Evolutionary conservation across 2,329 filamentous ascomycete genomes (phyloP).

Genomic region (Aureobasidium leucospermi): DNA sequence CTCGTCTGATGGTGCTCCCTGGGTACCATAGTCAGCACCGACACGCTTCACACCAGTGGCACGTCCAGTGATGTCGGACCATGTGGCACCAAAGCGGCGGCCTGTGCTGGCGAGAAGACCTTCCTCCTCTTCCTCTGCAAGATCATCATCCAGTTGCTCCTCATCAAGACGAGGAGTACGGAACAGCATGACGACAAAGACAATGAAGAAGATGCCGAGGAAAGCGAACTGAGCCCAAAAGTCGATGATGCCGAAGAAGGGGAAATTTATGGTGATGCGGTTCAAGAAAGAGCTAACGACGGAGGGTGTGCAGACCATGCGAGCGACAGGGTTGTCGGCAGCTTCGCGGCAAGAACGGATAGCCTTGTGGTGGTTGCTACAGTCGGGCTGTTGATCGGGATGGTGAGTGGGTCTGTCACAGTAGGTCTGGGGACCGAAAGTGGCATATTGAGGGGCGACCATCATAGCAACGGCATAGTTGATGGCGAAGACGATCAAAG

Average conservation of each 20-base stretch:
- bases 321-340: constrained; percentile 61
- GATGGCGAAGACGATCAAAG: constrained; percentile 79
- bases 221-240: constrained; percentile 98
- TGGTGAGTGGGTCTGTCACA: constrained; percentile 64
- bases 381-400: constrained; percentile 65
- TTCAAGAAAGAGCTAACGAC: constrained; percentile 91
- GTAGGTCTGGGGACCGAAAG: constrained; percentile 89
- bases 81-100: constrained; percentile 73
- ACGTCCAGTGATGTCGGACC: constrained; percentile 74
- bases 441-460: constrained; percentile 91
- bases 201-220: constrained; percentile 69
- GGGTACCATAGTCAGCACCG: constrained; percentile 23
- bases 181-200: constrained; percentile 73
- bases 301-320: constrained; percentile 79
- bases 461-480: constrained; percentile 92
- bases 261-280: constrained; percentile 85
- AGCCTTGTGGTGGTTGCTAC: constrained; percentile 60
- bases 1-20: neutral
- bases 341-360: constrained; percentile 78
- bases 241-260: constrained; percentile 83
- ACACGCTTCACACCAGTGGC: constrained; percentile 30
- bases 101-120: constrained; percentile 78
- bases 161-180: constrained; percentile 71
- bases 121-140: constrained; percentile 89
- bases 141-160: constrained; percentile 74